Evolutionary conservation across 148 eudicot species (phyloP), one percentile per base, ranked within the genome.

Genomic region (Dianthus caryophyllus): DNA sequence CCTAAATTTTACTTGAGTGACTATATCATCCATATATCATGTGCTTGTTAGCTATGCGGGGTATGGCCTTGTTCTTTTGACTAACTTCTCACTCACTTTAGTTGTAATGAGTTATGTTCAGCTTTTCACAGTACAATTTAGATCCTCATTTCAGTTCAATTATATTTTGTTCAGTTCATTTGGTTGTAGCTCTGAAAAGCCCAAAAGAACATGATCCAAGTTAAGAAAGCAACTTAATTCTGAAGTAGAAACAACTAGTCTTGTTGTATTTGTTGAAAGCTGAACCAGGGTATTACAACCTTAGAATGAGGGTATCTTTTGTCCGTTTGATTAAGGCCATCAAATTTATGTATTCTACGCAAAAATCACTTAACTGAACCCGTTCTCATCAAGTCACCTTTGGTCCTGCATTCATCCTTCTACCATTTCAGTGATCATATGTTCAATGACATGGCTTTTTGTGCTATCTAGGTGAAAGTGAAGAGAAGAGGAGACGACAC

Each of bases 401-500:
- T 65, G 18, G 12, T 50, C 30, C 21, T 3, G 0, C 26, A 64
- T 2, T 50, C 5, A 38, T 31, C 50, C 31, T 41, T 17, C 17
- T 58, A 49, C 17, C n/a, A 24, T 64, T 30, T 12, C 29, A 56
- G 31, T 36, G 30, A 49, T 57, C 25, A 47, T 56, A 44, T 20
- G 20, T 29, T 18, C 46, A 27, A 25, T 56, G 14, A 68, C 62
- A 51, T 65, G 24, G 21, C 25, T 20, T 68, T 54, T 38, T 57
- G 17, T 26, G 17, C 44, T 1, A 71, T 65, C 60, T 83, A 93
- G 98, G 98, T 93, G 75, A 93, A 93, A 81, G 96, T 93, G 61
- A 93, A 93, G 83, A 89, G 81, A 83, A 87, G 96, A 73, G 98
- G 98, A 68, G 96, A 90, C 80, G 98, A 93, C 67, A 88, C 91